Percentiles rank a stretch among this genome's conserved stretches.
These are phyloP conservation scores for Coleophoma cylindrospora DNA, from an alignment of 2,329 filamentous ascomycete species.

Conservation along the genomic window DNA sequence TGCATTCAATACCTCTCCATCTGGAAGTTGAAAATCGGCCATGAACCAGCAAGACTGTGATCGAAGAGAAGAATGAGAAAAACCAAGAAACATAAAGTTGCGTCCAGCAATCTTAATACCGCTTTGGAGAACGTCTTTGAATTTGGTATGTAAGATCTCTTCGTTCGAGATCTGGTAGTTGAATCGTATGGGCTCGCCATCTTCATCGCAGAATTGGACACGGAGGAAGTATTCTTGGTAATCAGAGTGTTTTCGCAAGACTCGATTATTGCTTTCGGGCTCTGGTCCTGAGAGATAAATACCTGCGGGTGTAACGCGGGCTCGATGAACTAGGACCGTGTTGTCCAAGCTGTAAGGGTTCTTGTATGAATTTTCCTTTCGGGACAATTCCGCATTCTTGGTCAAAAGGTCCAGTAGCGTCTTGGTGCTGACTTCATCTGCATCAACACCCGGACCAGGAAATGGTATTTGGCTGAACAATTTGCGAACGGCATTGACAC, in stretches of 20 bases:
- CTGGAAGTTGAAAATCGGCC: slow-evolving; percentile 36
- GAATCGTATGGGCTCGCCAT: slow-evolving; percentile 58
- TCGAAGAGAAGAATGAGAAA: slow-evolving; percentile 73
- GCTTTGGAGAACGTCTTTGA: slow-evolving; percentile 50
- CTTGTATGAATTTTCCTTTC: slow-evolving; percentile 16
- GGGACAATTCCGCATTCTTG: slow-evolving; percentile 33
- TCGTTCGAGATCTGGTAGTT: slow-evolving; percentile 46
- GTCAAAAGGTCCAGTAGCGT: slow-evolving; percentile 35
- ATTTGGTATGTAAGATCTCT: slow-evolving; percentile 49
- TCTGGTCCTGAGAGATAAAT: slow-evolving; percentile 56
- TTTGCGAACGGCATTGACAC: slow-evolving; percentile 46
- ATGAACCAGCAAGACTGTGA: slow-evolving; percentile 67
- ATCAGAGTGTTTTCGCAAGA: slow-evolving; percentile 60
- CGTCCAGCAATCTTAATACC: slow-evolving; percentile 62
- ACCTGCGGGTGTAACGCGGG: slow-evolving; percentile 51
- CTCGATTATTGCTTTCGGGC: slow-evolving; percentile 63
- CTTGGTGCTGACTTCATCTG: slow-evolving; percentile 32
- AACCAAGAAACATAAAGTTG: slow-evolving; percentile 64
- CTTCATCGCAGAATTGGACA: slow-evolving; percentile 71
- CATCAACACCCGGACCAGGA: slow-evolving; percentile 44
- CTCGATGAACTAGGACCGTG: slow-evolving; percentile 18
- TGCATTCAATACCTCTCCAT: slow-evolving; percentile 27
- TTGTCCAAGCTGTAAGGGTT: slow-evolving; percentile 10
- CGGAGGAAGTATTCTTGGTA: slow-evolving; percentile 62
- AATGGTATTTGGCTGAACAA: slow-evolving; percentile 49